Evolutionary conservation across 257 asterid species (phyloP), one percentile per base, ranked within the genome.

Genomic region (Solanum pimpinellifolium): DNA sequence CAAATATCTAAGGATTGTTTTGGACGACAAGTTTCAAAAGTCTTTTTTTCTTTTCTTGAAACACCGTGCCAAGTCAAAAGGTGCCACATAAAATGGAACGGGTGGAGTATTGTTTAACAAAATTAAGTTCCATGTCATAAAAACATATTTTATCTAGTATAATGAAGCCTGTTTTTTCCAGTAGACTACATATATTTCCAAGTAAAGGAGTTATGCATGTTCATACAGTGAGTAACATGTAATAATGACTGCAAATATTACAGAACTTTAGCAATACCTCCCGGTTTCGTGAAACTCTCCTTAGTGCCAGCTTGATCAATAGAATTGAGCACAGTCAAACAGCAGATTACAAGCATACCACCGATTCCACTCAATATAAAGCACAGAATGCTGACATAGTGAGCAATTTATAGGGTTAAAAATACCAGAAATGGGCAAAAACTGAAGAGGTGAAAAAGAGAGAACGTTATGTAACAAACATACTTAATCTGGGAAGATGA

Each of bases 351-450:
- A 74, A 89, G 81, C 65, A 87, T 13, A 31, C 88, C 91, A 81
- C 91, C 92, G 77, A 83, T 86, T 87, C 92, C 92, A 89, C 82
- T 85, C 14, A 89, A 31, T 31, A 87, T 69, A 68, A 90, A 85
- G 84, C 89, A 89, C 86, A 88, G 84, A 74, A 83, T 66, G 80
- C 92, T 90, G 83, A 33, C 5, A 56, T 3, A 25, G 20, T n/a
- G 29, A 80, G 29, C 74, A 83, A 47, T 37, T 74, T 39, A 74
- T 21, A 74, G 82, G 49, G 49, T 74, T 74, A 37, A 21, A 74
- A 18, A 74, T 74, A 39, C 33, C 82, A 39, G 52, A 74, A 2
- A 6, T 39, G 25, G 82, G 82, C 52, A 74, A 74, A 72, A 74
- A 21, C 52, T 74, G 52, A 74, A 37, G 82, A 74, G 82, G 6